Evolutionary conservation across 2,329 filamentous ascomycete species (phyloP).

Genomic region (Lasiodiplodia citricola): DNA sequence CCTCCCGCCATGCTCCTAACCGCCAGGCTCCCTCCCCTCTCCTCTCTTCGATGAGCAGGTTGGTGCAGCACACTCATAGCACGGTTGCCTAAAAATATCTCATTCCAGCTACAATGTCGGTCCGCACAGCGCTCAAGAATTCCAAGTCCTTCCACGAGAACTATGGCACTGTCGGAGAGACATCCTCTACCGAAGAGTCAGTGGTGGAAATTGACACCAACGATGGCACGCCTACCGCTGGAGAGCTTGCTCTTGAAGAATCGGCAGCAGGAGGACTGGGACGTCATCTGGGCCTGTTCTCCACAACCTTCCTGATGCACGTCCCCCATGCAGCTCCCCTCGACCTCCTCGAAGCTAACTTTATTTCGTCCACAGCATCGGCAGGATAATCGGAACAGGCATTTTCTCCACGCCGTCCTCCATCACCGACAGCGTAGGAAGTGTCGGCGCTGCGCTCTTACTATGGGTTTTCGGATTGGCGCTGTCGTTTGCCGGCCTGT

Average conservation of each 20-base stretch:
- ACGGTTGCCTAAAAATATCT: background rate
- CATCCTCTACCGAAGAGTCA: background rate
- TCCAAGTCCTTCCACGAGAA: conserved; percentile 7
- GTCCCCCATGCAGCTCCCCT: background rate
- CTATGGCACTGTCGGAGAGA: conserved; percentile 1
- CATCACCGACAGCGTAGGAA: conserved; percentile 70
- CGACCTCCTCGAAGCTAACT: background rate
- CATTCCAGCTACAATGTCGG: background rate
- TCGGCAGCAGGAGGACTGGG: conserved; percentile 19
- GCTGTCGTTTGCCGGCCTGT: conserved; percentile 65
- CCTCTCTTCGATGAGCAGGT: background rate
- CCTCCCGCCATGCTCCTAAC: background rate
- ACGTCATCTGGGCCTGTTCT: conserved; percentile 22
- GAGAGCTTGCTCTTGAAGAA: conserved; percentile 17
- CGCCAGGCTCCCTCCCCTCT: background rate
- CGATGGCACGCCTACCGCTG: background rate
- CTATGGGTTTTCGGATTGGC: conserved; percentile 69
- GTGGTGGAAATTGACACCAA: background rate
- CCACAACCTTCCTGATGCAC: conserved; percentile 25
- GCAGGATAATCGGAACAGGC: conserved; percentile 69
- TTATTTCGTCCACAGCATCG: background rate
- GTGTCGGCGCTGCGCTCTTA: conserved; percentile 65
- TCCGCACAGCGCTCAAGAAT: background rate
- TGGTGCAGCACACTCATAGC: background rate
- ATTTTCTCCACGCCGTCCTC: conserved; percentile 75